phyloP scores from a whole-genome alignment of 169 alveolate genomes.

The Cryptosporidium meleagridis region DNA sequence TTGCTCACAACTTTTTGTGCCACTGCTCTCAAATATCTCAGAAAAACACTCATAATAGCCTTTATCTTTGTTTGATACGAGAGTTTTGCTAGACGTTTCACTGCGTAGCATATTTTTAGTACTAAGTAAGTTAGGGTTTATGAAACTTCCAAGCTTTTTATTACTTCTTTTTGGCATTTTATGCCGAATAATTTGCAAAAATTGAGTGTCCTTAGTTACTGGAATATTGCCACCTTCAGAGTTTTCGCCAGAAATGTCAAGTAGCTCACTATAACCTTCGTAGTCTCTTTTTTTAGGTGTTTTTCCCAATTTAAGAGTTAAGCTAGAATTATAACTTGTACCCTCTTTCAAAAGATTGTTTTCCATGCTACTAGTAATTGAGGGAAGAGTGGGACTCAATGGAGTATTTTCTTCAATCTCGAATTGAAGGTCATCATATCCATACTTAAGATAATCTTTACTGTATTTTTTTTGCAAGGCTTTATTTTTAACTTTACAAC shows the following conservation, averaged over 20 bases:
- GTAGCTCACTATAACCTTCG: neutral
- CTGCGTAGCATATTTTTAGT: neutral
- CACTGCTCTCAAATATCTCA: constrained; percentile 18
- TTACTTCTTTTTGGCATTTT: constrained; percentile 24
- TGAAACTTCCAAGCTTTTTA: neutral
- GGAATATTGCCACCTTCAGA: neutral
- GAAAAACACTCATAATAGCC: neutral
- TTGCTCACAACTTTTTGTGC: neutral
- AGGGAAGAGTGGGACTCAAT: neutral
- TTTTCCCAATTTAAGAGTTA: neutral
- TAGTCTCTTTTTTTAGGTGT: neutral
- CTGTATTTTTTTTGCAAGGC: neutral
- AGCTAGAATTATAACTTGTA: neutral
- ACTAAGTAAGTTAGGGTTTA: neutral
- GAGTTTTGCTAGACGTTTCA: neutral
- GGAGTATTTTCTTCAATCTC: neutral
- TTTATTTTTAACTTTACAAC: neutral
- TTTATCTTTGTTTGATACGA: neutral
- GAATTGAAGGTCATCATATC: constrained; percentile 39
- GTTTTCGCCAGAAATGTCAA: neutral
- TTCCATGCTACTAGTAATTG: neutral
- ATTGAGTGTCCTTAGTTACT: neutral
- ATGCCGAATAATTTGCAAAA: neutral
- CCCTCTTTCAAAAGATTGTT: neutral
- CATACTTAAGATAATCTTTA: neutral